Evolutionary conservation across 2,329 filamentous ascomycete species (phyloP), one percentile per base, ranked within the genome.

Genomic region (Apiospora phragmitis): DNA sequence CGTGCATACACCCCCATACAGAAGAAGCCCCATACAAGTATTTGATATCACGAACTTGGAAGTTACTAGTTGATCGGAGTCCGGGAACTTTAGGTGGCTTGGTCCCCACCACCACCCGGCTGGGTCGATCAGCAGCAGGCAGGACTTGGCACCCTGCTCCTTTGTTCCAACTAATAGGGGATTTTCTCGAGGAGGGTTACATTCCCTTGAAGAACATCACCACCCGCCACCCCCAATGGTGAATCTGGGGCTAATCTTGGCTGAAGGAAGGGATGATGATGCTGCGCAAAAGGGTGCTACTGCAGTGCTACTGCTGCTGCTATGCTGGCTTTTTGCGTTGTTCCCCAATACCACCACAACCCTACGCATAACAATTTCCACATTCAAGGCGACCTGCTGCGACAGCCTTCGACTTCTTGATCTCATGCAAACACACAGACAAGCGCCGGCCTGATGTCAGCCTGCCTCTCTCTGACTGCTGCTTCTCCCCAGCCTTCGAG

Each of bases 101-200:
- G 18, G 12, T 14, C 42, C 35, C 26, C 65, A 43, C 65, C 65
- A 67, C 65, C 65, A 18, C 26, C 41, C 42, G 65, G 41, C 45
- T 47, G 65, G 65, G 65, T 67, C 42, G 65, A 67, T 67, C 65
- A 67, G 24, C 65, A 67, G 35, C 38, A 67, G 29, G 41, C 35
- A n/a, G n/a, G n/a, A 47, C 65, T 45, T 32, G 65, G 65, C 41
- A 35, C 55, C 32, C 55, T 62, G 29, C 55, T 38, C 65, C 24
- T 41, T 32, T 14, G 65, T 14, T 67, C 42, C 65, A 35, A 32
- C 65, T 67, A 67, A 67, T 67, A 67, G 65, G 65, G 65, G 32
- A 67, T 45, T 67, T 67, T 47, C 45, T 67, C 32, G 55, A 62
- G 55, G 55, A 62, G 55, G 55, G 55, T 62, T 62, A 62, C 55